Percentiles rank a stretch among this genome's conserved stretches.
Conservation (phyloP, 208 protist species). For the Jaenimonas drosophilae region DNA sequence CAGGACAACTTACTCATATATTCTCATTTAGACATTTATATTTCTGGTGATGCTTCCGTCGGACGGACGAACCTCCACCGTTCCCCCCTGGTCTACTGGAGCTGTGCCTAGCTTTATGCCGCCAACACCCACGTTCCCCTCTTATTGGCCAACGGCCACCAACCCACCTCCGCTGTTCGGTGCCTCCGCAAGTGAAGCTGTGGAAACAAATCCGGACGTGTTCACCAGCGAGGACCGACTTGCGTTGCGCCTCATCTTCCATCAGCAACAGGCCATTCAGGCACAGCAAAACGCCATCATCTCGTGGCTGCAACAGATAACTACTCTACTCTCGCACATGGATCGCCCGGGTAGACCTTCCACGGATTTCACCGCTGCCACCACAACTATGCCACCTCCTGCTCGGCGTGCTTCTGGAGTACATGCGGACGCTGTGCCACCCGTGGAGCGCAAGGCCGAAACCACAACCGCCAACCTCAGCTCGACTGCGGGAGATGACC, state of each 20-base stretch:
- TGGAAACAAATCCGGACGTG: constrained; percentile 2
- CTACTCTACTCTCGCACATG: not conserved
- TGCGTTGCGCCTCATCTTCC: constrained; percentile 65
- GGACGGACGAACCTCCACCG: too few species aligned
- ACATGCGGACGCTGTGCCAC: not conserved
- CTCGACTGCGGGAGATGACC: not conserved
- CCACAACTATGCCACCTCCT: not conserved
- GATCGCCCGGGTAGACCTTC: not conserved
- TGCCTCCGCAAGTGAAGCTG: too few species aligned
- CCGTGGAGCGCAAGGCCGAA: not conserved
- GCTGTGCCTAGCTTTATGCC: too few species aligned
- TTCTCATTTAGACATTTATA: too few species aligned
- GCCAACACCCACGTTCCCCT: too few species aligned
- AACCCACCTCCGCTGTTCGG: too few species aligned
- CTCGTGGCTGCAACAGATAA: constrained; percentile 60
- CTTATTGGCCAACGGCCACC: too few species aligned
- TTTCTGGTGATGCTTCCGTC: too few species aligned
- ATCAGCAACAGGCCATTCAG: constrained; percentile 76
- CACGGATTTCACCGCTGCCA: not conserved
- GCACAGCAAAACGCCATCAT: constrained; percentile 69
- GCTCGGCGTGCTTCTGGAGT: not conserved
- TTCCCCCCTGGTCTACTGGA: too few species aligned
- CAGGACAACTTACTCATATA: too few species aligned
- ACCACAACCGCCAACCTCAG: not conserved
- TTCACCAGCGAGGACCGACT: constrained; percentile 68